Conservation (phyloP, 352 stramenopile genomes). For the Pythium aquatile region DNA sequence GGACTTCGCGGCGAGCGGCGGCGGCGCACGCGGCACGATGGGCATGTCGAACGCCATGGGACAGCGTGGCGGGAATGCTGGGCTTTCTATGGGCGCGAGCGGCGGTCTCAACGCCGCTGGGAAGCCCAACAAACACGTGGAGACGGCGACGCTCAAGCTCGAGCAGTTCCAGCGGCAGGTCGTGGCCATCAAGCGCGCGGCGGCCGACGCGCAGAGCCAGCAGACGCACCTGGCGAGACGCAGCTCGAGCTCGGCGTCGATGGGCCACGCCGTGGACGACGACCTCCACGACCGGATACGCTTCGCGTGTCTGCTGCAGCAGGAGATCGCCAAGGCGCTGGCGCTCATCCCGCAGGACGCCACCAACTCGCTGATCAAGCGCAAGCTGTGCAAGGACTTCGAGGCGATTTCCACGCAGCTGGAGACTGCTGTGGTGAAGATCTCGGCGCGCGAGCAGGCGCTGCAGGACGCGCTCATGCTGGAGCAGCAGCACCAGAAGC, state of each 20-base stretch:
- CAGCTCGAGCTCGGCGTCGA: slow-evolving; percentile 1
- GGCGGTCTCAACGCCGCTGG: slow-evolving; percentile 3
- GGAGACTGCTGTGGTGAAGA: slow-evolving; percentile 61
- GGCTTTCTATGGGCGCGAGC: slow-evolving; percentile 22
- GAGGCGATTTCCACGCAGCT: slow-evolving; percentile 72
- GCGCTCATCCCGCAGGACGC: slow-evolving; percentile 54
- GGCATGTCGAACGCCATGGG: slow-evolving; percentile 17
- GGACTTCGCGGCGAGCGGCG: slow-evolving; percentile 46
- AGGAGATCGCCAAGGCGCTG: slow-evolving; percentile 73
- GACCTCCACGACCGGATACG: slow-evolving; percentile 83
- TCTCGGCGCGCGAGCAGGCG: slow-evolving; percentile 61
- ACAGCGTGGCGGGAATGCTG: slow-evolving; percentile 7
- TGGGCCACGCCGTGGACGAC: slow-evolving; percentile 47
- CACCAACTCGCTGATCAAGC: slow-evolving; percentile 67
- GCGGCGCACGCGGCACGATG: slow-evolving; percentile 17
- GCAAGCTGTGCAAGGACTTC: slow-evolving; percentile 84
- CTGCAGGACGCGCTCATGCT: slow-evolving; percentile 49
- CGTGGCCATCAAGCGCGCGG: slow-evolving; percentile 69
- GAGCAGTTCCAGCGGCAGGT: slow-evolving; percentile 86
- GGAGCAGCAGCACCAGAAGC: slow-evolving; percentile 31
- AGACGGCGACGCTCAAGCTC: slow-evolving; percentile 71
- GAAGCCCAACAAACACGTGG: slow-evolving; percentile 55
- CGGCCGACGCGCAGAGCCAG: slow-evolving; percentile 15
- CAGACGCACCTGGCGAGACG: background rate
- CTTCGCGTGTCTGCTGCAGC: slow-evolving; percentile 78